Percentiles rank a stretch among this genome's conserved stretches.
phyloP scores from a whole-genome alignment of 2,329 filamentous ascomycete genomes.

The Neofusicoccum laricinum region DNA sequence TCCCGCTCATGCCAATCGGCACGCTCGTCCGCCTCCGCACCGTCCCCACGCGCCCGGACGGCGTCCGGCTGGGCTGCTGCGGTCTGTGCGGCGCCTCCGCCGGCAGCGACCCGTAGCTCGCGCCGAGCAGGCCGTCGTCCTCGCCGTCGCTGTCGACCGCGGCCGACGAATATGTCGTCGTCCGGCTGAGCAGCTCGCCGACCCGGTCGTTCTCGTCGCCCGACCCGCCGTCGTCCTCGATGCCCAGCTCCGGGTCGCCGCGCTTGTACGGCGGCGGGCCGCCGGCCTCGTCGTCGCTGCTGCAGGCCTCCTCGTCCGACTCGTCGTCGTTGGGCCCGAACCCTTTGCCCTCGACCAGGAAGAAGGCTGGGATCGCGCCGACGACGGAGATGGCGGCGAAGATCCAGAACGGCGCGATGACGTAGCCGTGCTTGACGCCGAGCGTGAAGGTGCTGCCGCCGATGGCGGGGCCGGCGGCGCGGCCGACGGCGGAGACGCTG shows the following conservation, averaged over 20 bases:
- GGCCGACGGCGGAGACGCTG: constrained; percentile 73
- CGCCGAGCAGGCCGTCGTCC: constrained; percentile 19
- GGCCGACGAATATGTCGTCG: constrained; percentile 29
- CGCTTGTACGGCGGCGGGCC: neutral
- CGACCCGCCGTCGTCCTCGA: neutral
- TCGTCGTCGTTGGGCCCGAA: constrained; percentile 46
- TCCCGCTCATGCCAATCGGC: constrained; percentile 44
- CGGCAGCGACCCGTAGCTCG: neutral
- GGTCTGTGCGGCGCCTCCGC: constrained; percentile 16
- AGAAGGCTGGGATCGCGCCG: constrained; percentile 70
- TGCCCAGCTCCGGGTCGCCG: neutral
- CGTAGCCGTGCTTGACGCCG: constrained; percentile 72
- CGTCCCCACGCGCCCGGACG: constrained; percentile 23
- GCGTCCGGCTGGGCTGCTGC: constrained; percentile 18
- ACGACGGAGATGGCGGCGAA: constrained; percentile 63
- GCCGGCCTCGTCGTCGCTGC: constrained; percentile 30
- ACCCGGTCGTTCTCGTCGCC: neutral
- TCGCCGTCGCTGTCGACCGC: constrained; percentile 26
- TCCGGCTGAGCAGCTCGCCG: constrained; percentile 28
- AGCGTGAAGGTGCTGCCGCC: constrained; percentile 71
- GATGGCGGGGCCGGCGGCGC: constrained; percentile 74
- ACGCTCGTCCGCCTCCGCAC: constrained; percentile 40
- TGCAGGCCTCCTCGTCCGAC: constrained; percentile 32
- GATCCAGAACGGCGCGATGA: constrained; percentile 79
- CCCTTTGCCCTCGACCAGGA: constrained; percentile 71